These are phyloP conservation scores for Gymnopilus junonius DNA, from an alignment of 768 basidiomycete genomes.

Conservation along the genomic window DNA sequence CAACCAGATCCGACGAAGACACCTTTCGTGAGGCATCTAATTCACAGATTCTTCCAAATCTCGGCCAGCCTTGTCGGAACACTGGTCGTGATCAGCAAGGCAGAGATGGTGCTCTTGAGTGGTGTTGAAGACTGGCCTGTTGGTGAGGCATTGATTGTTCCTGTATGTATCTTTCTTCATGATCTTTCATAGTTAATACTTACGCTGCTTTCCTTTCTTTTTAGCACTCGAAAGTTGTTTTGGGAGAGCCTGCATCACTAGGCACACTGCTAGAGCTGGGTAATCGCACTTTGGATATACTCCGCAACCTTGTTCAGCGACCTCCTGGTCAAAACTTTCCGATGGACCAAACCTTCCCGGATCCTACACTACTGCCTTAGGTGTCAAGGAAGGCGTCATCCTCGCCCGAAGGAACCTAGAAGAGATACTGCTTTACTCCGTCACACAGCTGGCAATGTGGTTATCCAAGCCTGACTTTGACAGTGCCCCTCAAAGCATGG, in stretches of 20 bases:
- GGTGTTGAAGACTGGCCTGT: slow-evolving; percentile 76
- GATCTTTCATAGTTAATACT: background rate
- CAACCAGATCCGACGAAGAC: slow-evolving; percentile 63
- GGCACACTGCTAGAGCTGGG: slow-evolving; percentile 89
- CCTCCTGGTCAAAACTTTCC: slow-evolving; percentile 61
- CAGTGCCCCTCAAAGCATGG: slow-evolving; percentile 36
- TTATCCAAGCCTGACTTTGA: slow-evolving; percentile 75
- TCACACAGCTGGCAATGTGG: slow-evolving; percentile 82
- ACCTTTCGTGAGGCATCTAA: slow-evolving; percentile 72
- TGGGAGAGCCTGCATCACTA: slow-evolving; percentile 81
- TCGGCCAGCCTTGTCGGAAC: slow-evolving; percentile 73
- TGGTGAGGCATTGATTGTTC: slow-evolving; percentile 69
- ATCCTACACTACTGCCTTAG: slow-evolving; percentile 39
- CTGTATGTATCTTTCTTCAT: slow-evolving; percentile 50
- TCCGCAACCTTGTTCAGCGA: slow-evolving; percentile 66
- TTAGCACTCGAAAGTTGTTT: slow-evolving; percentile 85
- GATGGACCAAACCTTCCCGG: slow-evolving; percentile 29
- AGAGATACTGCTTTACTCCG: slow-evolving; percentile 67
- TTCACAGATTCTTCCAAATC: slow-evolving; percentile 73
- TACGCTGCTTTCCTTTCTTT: background rate
- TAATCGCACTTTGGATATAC: slow-evolving; percentile 74
- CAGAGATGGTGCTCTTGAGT: slow-evolving; percentile 66
- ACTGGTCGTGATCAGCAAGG: slow-evolving; percentile 70
- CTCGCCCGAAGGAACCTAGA: slow-evolving; percentile 70
- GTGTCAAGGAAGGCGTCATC: slow-evolving; percentile 60